These are phyloP conservation scores for Cucumis hystrix DNA, from an alignment of 306 rosid species.

Conservation along the genomic window DNA sequence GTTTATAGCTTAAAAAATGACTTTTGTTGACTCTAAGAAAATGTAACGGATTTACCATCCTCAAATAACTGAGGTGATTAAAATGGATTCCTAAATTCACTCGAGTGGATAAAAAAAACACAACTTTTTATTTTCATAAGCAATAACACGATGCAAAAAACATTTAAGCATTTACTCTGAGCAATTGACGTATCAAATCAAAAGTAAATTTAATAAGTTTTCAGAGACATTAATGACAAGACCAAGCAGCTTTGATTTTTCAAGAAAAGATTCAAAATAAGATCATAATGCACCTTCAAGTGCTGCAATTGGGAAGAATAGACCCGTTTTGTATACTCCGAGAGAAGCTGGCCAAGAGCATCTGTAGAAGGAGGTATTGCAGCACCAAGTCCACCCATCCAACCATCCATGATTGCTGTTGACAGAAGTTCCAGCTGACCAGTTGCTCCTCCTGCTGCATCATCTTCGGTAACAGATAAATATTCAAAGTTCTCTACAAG, in stretches of 20 bases:
- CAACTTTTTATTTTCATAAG: neutral
- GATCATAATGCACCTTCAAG: conserved; percentile 51
- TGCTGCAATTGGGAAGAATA: conserved; percentile 90
- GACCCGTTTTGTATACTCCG: conserved; percentile 79
- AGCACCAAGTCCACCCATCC: conserved; percentile 99
- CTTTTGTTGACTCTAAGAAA: neutral
- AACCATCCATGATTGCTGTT: conserved; percentile 98
- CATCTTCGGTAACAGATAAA: conserved; percentile 65
- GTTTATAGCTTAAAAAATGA: neutral
- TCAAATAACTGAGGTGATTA: neutral
- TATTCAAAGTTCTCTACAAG: conserved; percentile 82
- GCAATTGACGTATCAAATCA: neutral
- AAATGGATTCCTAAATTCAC: neutral
- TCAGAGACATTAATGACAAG: neutral
- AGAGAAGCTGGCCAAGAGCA: conserved; percentile 92
- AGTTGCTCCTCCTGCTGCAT: conserved; percentile 64
- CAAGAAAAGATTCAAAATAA: neutral
- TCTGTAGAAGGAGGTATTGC: conserved; percentile 86
- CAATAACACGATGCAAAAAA: neutral
- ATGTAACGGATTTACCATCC: neutral
- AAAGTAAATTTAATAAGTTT: neutral
- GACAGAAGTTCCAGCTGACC: conserved; percentile 99
- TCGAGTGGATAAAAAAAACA: neutral
- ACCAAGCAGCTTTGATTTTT: neutral
- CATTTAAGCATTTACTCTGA: neutral